Evolutionary conservation across 2,329 filamentous ascomycete genomes (phyloP), one percentile per base, ranked within the genome.

Genomic region (Hymenoscyphus scutula): DNA sequence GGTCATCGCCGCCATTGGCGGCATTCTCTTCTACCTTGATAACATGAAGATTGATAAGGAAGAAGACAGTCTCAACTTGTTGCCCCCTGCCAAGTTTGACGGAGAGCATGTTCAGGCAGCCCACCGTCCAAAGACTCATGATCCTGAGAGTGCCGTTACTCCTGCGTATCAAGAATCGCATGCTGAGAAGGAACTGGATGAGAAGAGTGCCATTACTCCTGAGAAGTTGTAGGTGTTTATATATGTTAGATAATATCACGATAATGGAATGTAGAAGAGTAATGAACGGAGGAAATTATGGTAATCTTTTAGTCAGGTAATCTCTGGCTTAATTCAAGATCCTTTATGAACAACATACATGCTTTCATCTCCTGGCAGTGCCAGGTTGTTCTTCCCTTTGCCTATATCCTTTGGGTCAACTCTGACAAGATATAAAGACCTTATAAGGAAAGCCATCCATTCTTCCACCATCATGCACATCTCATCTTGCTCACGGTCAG

Each of bases 61-160:
- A 53, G 68, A 70, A 37, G 68, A 69, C 58, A 57, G 54, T 56
- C 30, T 69, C 51, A 70, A 70, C 53, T 13, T 60, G 30, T 51
- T 68, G 25, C 56, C 56, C 11, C n/a, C 19, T 54, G 61, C 61
- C 1, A 19, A 62, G 10, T 64, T 64, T 51, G 19, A 25, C 3
- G 60, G n/a, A 15, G 38, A 51, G 56, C 17, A 13, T 30, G 38
- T 25, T 45, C 30, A 54, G 41, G 37, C 5, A n/a, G 32, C 17
- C 37, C 37, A 58, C 25, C 27, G 56, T 32, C 34, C 34, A 15
- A 41, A 27, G 23, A 3, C n/a, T 30, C 25, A 38, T 41, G 55
- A 57, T 8, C 55, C 55, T 7, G 34, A 37, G 25, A 23, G 32
- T 3, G 25, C 19, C 10, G 19, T 45, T n/a, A n/a, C 32, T 15